Evolutionary conservation across 129 eudicot genomes (phyloP).

Genomic region (Flaveria robusta): DNA sequence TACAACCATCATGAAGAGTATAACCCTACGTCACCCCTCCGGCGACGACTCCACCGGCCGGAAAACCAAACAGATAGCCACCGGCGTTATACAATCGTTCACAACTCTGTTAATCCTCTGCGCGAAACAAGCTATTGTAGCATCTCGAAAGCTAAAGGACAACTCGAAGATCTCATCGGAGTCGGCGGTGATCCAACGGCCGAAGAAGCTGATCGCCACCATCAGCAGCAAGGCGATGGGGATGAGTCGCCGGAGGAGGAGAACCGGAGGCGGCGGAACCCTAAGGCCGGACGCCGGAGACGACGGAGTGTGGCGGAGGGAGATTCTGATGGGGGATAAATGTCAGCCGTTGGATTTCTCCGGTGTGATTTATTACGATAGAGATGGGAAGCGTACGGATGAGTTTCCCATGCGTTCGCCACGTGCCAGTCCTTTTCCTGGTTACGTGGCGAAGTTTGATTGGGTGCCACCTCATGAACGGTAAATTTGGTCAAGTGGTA

Average conservation of each 20-base stretch:
- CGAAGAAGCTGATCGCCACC: constrained; percentile 40
- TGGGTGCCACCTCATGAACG: constrained; percentile 35
- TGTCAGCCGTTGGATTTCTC: constrained; percentile 73
- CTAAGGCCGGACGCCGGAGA: constrained; percentile 30
- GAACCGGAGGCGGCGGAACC: constrained; percentile 20
- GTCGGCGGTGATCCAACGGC: constrained; percentile 39
- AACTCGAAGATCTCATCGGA: constrained; percentile 32
- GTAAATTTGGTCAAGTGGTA: constrained; percentile 11
- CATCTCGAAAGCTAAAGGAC: constrained; percentile 43
- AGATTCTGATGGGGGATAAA: constrained; percentile 68
- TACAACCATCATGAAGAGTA: constrained; percentile 14
- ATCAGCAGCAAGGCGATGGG: constrained; percentile 51
- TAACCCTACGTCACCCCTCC: constrained; percentile 22
- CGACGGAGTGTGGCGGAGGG: constrained; percentile 59
- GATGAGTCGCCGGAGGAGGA: constrained; percentile 33
- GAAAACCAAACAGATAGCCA: constrained; percentile 31
- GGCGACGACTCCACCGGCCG: constrained; percentile 17
- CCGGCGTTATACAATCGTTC: constrained; percentile 35
- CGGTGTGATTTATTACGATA: constrained; percentile 62
- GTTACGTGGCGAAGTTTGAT: constrained; percentile 35
- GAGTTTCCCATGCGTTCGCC: constrained; percentile 60
- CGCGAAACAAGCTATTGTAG: constrained; percentile 42
- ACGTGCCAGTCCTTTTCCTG: constrained; percentile 49
- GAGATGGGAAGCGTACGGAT: constrained; percentile 42
- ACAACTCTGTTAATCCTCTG: constrained; percentile 33